A percentile compares a stretch with the other conserved stretches of the same genome.
Evolutionary conservation across 2,329 filamentous ascomycete genomes (phyloP).

Genomic region (Aspergillus sergii): DNA sequence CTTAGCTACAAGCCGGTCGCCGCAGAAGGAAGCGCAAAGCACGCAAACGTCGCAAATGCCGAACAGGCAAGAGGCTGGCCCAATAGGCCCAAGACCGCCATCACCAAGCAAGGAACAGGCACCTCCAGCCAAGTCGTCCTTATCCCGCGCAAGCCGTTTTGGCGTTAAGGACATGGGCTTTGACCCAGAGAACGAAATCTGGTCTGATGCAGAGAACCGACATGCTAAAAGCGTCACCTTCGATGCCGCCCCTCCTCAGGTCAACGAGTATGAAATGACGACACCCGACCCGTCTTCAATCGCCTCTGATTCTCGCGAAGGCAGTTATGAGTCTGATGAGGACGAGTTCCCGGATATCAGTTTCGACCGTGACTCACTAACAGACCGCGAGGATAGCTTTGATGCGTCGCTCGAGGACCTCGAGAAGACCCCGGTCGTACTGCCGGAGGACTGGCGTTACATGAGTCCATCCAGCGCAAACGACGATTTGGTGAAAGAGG

Average conservation of each 20-base stretch:
- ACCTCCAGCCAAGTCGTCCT: conserved; percentile 87
- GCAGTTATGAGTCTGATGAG: conserved; percentile 85
- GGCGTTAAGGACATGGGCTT: conserved; percentile 63
- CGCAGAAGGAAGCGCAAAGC: conserved; percentile 65
- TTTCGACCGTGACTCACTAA: conserved; percentile 58
- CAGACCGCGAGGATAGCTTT: conserved; percentile 82
- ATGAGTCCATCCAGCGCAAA: conserved; percentile 68
- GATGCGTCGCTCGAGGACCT: conserved; percentile 94
- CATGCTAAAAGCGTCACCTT: conserved; percentile 98
- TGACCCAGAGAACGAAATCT: conserved; percentile 68
- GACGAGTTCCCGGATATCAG: conserved; percentile 66
- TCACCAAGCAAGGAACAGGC: conserved; percentile 69
- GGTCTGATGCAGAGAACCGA: conserved; percentile 73
- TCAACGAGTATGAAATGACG: conserved; percentile 98
- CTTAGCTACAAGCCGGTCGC: conserved; percentile 64
- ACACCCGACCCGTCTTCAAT: conserved; percentile 95
- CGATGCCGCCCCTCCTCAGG: conserved; percentile 85
- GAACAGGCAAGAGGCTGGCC: conserved; percentile 18
- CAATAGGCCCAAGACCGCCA: conserved; percentile 41
- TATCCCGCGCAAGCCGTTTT: conserved; percentile 66
- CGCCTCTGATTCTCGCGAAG: conserved; percentile 85
- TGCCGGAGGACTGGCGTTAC: conserved; percentile 91
- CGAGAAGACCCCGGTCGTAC: conserved; percentile 96
- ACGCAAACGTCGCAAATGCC: conserved; percentile 59
- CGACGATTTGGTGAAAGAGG: conserved; percentile 54